Base-by-base conservation (phyloP, 768 basidiomycete species). In the Suillus brevipes region DNA sequence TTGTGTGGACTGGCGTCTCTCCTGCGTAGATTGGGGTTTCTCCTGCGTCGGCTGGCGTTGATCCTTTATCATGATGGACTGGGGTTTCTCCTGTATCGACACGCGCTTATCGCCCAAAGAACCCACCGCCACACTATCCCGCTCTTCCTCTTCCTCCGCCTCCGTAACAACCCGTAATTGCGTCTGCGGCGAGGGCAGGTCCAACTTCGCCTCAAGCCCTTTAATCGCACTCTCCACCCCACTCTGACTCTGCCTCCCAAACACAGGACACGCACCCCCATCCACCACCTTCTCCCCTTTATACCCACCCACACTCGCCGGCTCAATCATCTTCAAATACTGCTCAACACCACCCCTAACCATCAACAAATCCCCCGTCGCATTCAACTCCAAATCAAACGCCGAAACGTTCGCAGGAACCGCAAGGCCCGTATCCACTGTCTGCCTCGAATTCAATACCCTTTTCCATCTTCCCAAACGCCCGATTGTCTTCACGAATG, bases 401-500 rank as follows among this genome's bases (percentile, higher is more conserved):
- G 88, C 87, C 2, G 89, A 88, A 2, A 87, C 83, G 65, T 85
- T 86, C n/a, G 77, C 72, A 23, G 77, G 73, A 4, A 77, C 65
- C 1, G 76, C 74, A 13, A 78, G 73, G 8, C 77, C 77, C 23
- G 81, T 77, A 42, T 78, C 76, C 45, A 78, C 67, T 23, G 75
- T 69, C 28, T 74, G 73, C 6, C 82, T 74, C 42, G 80, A 77
- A 68, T 90, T 88, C 60, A 95, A 74, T 36, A 91, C 92, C 7
- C 94, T 87, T 71, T 84, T 91, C 91, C 94, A 91, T 12, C 90
- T 81, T 2, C 94, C 94, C 20, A 96, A 78, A 6, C 90, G 84
- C 6, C 94, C 92, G 36, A 95, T 88, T 3, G 94, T 94, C 76
- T 87, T 90, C 61, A 91, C 88, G 56, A 95, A 85, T 13, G 85